Percentiles rank a stretch among this genome's conserved stretches.
phyloP scores from a whole-genome alignment of 371 early-diverging fungal species.

The Vairimorpha ceranae region DNA sequence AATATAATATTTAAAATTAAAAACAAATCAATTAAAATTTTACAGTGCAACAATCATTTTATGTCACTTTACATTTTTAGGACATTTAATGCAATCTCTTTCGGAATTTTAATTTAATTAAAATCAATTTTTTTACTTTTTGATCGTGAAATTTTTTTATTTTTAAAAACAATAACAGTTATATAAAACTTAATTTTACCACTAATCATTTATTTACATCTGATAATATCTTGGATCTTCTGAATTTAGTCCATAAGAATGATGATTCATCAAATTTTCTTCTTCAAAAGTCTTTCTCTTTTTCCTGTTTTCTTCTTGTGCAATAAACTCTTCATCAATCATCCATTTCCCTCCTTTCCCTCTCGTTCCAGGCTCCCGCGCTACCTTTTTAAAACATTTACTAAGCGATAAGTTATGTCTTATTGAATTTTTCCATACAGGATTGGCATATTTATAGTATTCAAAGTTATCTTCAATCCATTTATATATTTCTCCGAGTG shows the following conservation, averaged over 20 bases:
- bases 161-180: no score
- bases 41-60: no score
- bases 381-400: slow-evolving; percentile 61
- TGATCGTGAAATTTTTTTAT: no score
- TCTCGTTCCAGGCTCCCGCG: slow-evolving; percentile 42
- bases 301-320: slow-evolving; percentile 18
- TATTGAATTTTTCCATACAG: slow-evolving; percentile 63
- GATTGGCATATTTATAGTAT: slow-evolving; percentile 58
- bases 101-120: no score
- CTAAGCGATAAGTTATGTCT: slow-evolving; percentile 63
- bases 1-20: no score
- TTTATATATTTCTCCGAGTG: slow-evolving; percentile 60
- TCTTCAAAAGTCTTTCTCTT: slow-evolving; percentile 1
- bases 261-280: not conserved
- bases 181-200: no score
- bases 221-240: slow-evolving; percentile 4
- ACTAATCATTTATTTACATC: slow-evolving; percentile 5
- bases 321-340: slow-evolving; percentile 28
- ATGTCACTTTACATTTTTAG: no score
- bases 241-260: not conserved
- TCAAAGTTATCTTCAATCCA: slow-evolving; percentile 60
- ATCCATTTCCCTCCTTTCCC: slow-evolving; percentile 63
- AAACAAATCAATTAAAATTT: no score
- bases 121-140: no score
- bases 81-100: no score